Percentiles rank a stretch among this genome's conserved stretches.
Evolutionary conservation across 1,284 basidiomycete genomes (phyloP).

Genomic region (Takashimella tepidaria): DNA sequence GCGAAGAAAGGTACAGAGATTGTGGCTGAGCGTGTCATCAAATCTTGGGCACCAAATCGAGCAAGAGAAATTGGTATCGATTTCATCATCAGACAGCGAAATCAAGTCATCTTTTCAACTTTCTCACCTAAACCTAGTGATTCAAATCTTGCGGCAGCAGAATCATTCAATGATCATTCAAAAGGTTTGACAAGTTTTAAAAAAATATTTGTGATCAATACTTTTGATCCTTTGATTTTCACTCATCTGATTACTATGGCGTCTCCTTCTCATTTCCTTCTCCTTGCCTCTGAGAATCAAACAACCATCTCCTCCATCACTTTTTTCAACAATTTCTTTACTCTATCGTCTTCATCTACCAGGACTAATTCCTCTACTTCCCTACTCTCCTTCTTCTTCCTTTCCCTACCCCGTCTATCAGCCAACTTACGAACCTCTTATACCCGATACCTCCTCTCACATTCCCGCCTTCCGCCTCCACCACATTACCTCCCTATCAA

Average conservation of each 20-base stretch:
- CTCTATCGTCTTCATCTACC: too few species aligned
- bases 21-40: constrained; percentile 47
- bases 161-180: too few species aligned
- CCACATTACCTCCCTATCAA: constrained; percentile 10
- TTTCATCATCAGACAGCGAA: constrained; percentile 40
- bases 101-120: constrained; percentile 49
- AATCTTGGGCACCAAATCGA: constrained; percentile 45
- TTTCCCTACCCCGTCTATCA: constrained; percentile 19
- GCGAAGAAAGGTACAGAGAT: constrained; percentile 3
- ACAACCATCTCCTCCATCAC: constrained; percentile 42
- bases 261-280: too few species aligned
- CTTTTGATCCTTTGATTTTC: constrained; percentile 57
- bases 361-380: too few species aligned
- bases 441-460: constrained; percentile 18
- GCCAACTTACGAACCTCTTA: constrained; percentile 9
- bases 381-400: too few species aligned
- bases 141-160: too few species aligned
- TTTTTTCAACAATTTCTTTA: constrained; percentile 47
- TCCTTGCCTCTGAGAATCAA: constrained; percentile 34
- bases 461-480: constrained; percentile 14
- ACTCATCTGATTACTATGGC: constrained; percentile 53
- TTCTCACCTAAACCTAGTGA: too few species aligned
- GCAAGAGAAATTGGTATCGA: constrained; percentile 41
- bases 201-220: too few species aligned
- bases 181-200: too few species aligned